Evolutionary conservation across 306 rosid species (phyloP).

Genomic region (Quercus parvula): DNA sequence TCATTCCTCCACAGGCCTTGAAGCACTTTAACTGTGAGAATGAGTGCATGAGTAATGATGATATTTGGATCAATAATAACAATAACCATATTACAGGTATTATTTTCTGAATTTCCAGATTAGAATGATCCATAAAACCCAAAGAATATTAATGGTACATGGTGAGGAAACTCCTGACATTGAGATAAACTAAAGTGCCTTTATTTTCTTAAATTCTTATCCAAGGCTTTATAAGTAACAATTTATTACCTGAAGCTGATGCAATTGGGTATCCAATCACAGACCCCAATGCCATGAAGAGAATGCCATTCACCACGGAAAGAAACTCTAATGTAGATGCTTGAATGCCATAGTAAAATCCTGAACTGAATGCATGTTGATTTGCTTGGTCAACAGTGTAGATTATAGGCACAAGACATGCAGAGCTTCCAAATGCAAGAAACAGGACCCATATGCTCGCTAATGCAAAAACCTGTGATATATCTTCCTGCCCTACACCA

Average conservation of each 20-base stretch:
- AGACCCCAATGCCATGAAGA: slow-evolving; percentile 56
- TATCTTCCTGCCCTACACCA: slow-evolving; percentile 99
- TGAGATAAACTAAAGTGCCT: no score
- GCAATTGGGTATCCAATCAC: slow-evolving; percentile 70
- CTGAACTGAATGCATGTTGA: slow-evolving; percentile 48
- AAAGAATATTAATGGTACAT: neutral
- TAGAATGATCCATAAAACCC: neutral
- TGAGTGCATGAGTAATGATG: neutral
- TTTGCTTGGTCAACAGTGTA: slow-evolving; percentile 53
- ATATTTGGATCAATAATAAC: neutral
- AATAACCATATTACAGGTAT: neutral
- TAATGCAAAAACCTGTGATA: slow-evolving; percentile 77
- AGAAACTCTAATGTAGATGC: slow-evolving; percentile 39
- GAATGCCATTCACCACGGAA: slow-evolving; percentile 42
- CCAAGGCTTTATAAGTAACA: neutral
- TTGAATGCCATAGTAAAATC: slow-evolving; percentile 43
- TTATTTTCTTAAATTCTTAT: neutral
- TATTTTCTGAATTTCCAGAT: neutral
- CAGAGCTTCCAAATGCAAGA: slow-evolving; percentile 70
- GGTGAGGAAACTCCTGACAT: neutral
- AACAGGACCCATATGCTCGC: slow-evolving; percentile 76
- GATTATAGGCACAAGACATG: slow-evolving; percentile 58
- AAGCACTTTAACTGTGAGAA: slow-evolving; percentile 70
- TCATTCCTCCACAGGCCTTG: slow-evolving; percentile 79
- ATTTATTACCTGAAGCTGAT: slow-evolving; percentile 65